A percentile compares a stretch with the other conserved stretches of the same genome.
These are phyloP conservation scores for Plasmodium reichenowi DNA, from an alignment of 169 alveolate genomes.

Conservation along the genomic window DNA sequence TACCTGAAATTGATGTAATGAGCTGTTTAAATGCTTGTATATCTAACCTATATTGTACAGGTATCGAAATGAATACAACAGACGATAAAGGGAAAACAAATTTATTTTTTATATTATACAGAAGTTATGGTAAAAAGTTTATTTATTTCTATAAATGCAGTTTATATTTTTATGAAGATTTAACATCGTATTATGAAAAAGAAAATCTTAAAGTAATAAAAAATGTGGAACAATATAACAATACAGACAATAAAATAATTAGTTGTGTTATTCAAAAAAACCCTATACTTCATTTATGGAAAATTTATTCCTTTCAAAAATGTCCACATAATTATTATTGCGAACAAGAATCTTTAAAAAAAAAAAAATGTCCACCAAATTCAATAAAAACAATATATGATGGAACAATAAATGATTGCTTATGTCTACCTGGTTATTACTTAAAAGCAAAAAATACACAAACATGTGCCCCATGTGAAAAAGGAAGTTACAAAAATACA, in stretches of 20 bases:
- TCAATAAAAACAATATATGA: slow-evolving; percentile 79
- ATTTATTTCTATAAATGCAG: slow-evolving; percentile 38
- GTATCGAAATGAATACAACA: slow-evolving; percentile 78
- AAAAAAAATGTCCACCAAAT: slow-evolving; percentile 79
- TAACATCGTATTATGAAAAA: slow-evolving; percentile 10
- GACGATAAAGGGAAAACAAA: slow-evolving; percentile 18
- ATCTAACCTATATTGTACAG: slow-evolving; percentile 82
- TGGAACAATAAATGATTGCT: slow-evolving; percentile 78
- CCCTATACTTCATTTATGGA: slow-evolving; percentile 25
- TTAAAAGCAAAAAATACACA: slow-evolving; percentile 52
- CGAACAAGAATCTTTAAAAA: slow-evolving; percentile 25
- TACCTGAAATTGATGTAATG: slow-evolving; percentile 69
- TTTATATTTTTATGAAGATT: slow-evolving; percentile 55
- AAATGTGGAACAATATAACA: slow-evolving; percentile 31
- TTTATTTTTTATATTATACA: slow-evolving; percentile 25
- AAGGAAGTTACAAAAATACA: slow-evolving; percentile 83
- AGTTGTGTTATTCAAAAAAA: slow-evolving; percentile 42
- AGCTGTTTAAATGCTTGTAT: slow-evolving; percentile 78
- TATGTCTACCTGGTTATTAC: slow-evolving; percentile 83
- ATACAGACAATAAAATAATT: slow-evolving; percentile 2
- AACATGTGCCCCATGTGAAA: slow-evolving; percentile 78
- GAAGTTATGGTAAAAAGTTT: slow-evolving; percentile 12
- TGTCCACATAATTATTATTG: slow-evolving; percentile 84
- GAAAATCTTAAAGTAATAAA: slow-evolving; percentile 13
- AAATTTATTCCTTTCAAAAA: slow-evolving; percentile 46